Evolutionary conservation across 495 filamentous ascomycete genomes (phyloP).

Genomic region (Tuber aestivum): DNA sequence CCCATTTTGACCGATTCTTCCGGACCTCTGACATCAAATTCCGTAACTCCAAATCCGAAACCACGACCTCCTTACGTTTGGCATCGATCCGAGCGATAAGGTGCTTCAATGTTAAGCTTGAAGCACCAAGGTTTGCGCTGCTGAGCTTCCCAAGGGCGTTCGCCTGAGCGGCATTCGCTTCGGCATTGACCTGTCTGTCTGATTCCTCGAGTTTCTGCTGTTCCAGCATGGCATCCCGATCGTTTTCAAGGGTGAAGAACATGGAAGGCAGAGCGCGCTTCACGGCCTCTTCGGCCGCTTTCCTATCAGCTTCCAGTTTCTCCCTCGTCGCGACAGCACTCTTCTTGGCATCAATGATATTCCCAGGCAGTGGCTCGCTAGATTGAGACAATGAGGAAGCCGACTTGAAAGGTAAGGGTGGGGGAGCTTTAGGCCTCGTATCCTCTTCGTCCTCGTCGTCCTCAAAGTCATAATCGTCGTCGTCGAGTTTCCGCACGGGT

Average conservation of each 20-base stretch:
- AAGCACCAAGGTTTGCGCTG: constrained; percentile 88
- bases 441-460: constrained; percentile 82
- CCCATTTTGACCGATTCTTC: constrained; percentile 98
- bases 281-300: constrained; percentile 82
- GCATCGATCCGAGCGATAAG: constrained; percentile 91
- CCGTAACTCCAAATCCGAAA: constrained; percentile 86
- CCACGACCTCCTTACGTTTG: constrained; percentile 76
- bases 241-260: constrained; percentile 92
- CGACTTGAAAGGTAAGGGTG: constrained; percentile 42
- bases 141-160: constrained; percentile 67
- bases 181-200: constrained; percentile 89
- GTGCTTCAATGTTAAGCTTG: constrained; percentile 94
- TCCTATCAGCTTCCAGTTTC: constrained; percentile 88
- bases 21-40: constrained; percentile 92
- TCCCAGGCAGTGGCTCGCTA: constrained; percentile 48
- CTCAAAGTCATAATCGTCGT: constrained; percentile 76
- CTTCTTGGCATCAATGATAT: constrained; percentile 48
- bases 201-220: constrained; percentile 95
- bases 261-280: constrained; percentile 82
- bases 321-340: constrained; percentile 60
- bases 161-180: constrained; percentile 53
- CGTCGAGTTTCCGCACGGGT: constrained; percentile 52
- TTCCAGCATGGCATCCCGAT: constrained; percentile 91
- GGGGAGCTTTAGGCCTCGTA: constrained; percentile 45
- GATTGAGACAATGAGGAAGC: constrained; percentile 34